Conservation (phyloP, 2,329 filamentous ascomycete genomes). For the Arthroderma sp. region DNA sequence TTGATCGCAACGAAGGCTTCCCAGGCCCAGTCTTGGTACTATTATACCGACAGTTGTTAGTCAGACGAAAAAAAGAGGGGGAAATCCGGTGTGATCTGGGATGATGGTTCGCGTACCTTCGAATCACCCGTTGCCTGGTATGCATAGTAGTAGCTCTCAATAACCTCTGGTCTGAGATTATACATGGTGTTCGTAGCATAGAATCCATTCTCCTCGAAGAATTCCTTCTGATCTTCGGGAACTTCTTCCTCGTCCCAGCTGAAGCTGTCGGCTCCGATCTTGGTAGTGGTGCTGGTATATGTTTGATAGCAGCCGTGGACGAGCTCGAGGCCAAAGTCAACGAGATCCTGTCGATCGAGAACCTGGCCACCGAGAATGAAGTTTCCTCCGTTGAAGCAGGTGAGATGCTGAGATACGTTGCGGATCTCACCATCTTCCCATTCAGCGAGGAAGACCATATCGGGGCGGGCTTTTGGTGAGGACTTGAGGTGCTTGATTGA, state of each 20-base stretch:
- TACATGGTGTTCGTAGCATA: constrained; percentile 53
- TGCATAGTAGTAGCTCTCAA: constrained; percentile 78
- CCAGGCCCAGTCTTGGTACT: constrained; percentile 76
- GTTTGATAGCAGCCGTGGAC: constrained; percentile 63
- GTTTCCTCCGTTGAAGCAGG: constrained; percentile 74
- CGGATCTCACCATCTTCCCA: constrained; percentile 24
- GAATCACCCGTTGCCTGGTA: constrained; percentile 63
- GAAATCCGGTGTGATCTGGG: too few species aligned
- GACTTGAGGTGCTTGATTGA: constrained; percentile 59
- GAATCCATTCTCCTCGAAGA: constrained; percentile 58
- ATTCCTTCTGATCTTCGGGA: constrained; percentile 37
- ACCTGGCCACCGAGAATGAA: constrained; percentile 70
- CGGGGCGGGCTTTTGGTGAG: constrained; percentile 51
- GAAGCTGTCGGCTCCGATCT: constrained; percentile 66
- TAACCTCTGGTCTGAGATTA: constrained; percentile 62
- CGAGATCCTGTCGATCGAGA: constrained; percentile 51
- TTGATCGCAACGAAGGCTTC: constrained; percentile 60
- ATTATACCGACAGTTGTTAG: background rate
- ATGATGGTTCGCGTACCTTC: constrained; percentile 28
- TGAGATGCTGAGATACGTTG: constrained; percentile 40
- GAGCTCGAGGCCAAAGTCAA: constrained; percentile 60
- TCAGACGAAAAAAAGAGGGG: too few species aligned
- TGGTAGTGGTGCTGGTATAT: constrained; percentile 53
- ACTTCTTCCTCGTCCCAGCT: constrained; percentile 43
- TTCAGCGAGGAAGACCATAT: constrained; percentile 51